Conservation (phyloP, 768 basidiomycete species). For the Calvatia gigantea region DNA sequence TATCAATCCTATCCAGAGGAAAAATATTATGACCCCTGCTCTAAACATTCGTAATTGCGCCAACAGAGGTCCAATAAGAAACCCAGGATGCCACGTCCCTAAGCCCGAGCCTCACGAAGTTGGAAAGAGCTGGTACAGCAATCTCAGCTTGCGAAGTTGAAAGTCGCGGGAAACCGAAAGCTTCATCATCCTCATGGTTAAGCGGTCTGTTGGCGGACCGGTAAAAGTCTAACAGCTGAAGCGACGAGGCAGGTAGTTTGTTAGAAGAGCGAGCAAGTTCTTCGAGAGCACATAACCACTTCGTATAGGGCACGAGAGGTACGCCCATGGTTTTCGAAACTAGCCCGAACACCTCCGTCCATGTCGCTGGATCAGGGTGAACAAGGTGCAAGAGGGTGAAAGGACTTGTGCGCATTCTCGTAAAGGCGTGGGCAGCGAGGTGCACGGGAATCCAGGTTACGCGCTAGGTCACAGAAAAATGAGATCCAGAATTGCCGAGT, state of each 20-base stretch:
- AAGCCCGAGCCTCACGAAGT: conserved; percentile 7
- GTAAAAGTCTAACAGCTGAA: conserved; percentile 27
- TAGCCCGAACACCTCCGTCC: conserved; percentile 18
- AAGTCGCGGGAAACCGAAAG: conserved; percentile 20
- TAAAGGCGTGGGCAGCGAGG: conserved; percentile 23
- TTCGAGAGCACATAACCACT: conserved; percentile 28
- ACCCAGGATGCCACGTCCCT: conserved; percentile 16
- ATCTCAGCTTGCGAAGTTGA: conserved; percentile 10
- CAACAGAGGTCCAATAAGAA: conserved; percentile 14
- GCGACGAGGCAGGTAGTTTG: conserved; percentile 20
- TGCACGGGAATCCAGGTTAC: conserved; percentile 31
- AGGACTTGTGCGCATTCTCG: conserved; percentile 15
- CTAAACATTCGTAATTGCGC: neutral
- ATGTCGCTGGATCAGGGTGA: conserved; percentile 24
- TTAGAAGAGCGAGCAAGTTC: conserved; percentile 6
- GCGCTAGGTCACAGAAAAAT: conserved; percentile 9
- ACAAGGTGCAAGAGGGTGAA: conserved; percentile 20
- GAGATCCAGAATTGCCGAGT: neutral
- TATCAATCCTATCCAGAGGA: neutral
- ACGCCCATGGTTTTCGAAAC: conserved; percentile 21
- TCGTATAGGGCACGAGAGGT: conserved; percentile 26
- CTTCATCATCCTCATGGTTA: conserved; percentile 17
- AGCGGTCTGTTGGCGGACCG: conserved; percentile 15
- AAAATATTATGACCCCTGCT: too few species aligned
- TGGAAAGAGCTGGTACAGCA: conserved; percentile 9